A percentile compares a stretch with the other conserved stretches of the same genome.
phyloP scores from a whole-genome alignment of 1,284 basidiomycete species.

The Puccinia triticina region DNA sequence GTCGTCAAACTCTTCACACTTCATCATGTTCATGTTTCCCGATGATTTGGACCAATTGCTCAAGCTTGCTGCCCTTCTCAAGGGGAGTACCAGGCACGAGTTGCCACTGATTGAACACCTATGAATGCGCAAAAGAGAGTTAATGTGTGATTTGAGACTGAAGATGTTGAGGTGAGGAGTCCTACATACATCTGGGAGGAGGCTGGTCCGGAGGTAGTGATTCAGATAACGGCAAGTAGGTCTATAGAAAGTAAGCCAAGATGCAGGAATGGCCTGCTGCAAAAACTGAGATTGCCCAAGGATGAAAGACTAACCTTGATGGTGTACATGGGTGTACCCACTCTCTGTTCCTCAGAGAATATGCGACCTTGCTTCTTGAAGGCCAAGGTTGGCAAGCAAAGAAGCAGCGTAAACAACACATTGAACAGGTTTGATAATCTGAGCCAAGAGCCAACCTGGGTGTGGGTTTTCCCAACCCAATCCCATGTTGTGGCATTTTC shows the following conservation, averaged over 20 bases:
- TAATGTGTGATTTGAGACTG: constrained; percentile 55
- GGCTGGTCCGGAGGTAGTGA: constrained; percentile 96
- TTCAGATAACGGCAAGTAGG: constrained; percentile 93
- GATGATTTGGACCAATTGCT: constrained; percentile 80
- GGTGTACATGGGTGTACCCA: constrained; percentile 99
- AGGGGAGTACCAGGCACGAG: constrained; percentile 45
- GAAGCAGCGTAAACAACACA: constrained; percentile 96
- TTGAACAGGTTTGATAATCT: constrained; percentile 91
- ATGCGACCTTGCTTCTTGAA: constrained; percentile 98
- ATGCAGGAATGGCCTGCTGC: background rate
- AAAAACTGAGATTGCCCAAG: no score
- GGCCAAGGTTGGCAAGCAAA: constrained; percentile 82
- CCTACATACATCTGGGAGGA: constrained; percentile 90
- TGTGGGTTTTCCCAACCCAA: no score
- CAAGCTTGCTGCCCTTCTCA: constrained; percentile 78
- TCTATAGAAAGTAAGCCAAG: constrained; percentile 58
- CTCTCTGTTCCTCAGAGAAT: constrained; percentile 94
- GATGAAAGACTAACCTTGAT: constrained; percentile 69
- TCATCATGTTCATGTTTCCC: constrained; percentile 86
- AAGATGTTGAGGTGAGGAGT: constrained; percentile 69
- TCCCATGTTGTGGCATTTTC: no score
- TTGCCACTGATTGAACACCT: constrained; percentile 60
- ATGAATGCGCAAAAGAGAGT: constrained; percentile 31
- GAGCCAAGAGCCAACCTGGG: no score
- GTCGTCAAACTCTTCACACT: no score